These are phyloP conservation scores for Alnus glutinosa DNA, from an alignment of 306 rosid genomes.

Conservation along the genomic window DNA sequence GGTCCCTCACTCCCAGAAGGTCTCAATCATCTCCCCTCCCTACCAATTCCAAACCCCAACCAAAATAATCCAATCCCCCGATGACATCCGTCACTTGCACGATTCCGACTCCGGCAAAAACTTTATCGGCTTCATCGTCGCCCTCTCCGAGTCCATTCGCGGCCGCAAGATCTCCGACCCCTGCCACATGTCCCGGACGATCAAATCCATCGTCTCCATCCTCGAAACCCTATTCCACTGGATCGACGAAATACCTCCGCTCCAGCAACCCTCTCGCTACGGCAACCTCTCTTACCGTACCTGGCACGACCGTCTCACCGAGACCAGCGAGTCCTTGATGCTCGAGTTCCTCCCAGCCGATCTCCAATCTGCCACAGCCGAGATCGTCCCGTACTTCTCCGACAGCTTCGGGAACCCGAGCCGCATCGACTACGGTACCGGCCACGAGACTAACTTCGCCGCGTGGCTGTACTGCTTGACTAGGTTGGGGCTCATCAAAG, in stretches of 20 bases:
- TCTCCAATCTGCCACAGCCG: constrained; percentile 47
- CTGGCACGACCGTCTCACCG: constrained; percentile 63
- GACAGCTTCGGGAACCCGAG: constrained; percentile 83
- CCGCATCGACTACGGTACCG: constrained; percentile 93
- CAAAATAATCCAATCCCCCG: constrained; percentile 72
- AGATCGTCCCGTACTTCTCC: constrained; percentile 67
- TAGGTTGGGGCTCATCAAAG: constrained; percentile 61
- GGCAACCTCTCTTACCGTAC: constrained; percentile 76
- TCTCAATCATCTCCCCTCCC: constrained; percentile 53
- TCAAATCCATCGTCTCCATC: constrained; percentile 41
- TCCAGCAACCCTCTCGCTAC: constrained; percentile 68
- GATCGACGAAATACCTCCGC: constrained; percentile 83
- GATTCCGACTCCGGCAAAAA: constrained; percentile 61
- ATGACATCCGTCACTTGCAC: constrained; percentile 64
- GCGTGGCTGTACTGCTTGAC: constrained; percentile 89
- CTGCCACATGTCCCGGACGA: constrained; percentile 50
- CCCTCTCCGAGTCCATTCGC: constrained; percentile 81
- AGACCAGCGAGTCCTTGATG: constrained; percentile 49
- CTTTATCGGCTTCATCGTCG: constrained; percentile 81
- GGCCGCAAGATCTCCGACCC: constrained; percentile 64
- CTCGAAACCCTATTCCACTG: constrained; percentile 63
- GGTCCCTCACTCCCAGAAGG: constrained; percentile 72
- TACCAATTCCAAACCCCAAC: constrained; percentile 55
- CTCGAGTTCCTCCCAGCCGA: constrained; percentile 53
- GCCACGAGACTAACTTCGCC: constrained; percentile 91